phyloP scores from a whole-genome alignment of 2,329 filamentous ascomycete genomes.

The Taxawa tesnikishii region DNA sequence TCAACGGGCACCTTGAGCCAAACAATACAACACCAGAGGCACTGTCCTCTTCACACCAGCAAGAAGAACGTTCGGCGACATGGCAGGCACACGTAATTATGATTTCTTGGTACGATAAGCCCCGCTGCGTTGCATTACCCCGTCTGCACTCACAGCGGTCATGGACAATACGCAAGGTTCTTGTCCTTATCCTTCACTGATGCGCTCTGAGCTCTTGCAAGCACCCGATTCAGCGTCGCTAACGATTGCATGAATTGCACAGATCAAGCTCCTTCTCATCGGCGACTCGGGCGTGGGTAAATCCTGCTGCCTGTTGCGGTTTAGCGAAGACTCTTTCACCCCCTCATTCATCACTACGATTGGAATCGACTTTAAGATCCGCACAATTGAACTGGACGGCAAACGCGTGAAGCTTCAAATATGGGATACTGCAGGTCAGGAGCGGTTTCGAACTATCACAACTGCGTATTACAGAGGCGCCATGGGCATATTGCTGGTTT shows the following conservation, averaged over 20 bases:
- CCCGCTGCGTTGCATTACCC: neutral
- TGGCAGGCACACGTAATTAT: constrained; percentile 98
- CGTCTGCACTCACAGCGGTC: neutral
- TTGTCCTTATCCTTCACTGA: no score
- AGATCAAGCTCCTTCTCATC: constrained; percentile 96
- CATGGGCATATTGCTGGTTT: constrained; percentile 95
- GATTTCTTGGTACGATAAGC: constrained; percentile 73
- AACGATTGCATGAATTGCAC: constrained; percentile 12
- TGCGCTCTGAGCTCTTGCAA: neutral
- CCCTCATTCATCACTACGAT: constrained; percentile 98
- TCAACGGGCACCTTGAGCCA: no score
- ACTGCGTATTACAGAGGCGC: constrained; percentile 97
- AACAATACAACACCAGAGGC: neutral
- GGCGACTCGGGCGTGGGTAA: constrained; percentile 95
- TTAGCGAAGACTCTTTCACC: constrained; percentile 95
- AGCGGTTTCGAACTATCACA: constrained; percentile 96
- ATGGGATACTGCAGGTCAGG: constrained; percentile 97
- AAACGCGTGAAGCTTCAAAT: constrained; percentile 99
- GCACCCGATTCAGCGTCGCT: constrained; percentile 4
- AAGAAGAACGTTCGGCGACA: constrained; percentile 26
- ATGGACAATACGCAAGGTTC: neutral
- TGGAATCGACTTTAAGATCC: constrained; percentile 99
- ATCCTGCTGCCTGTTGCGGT: constrained; percentile 90
- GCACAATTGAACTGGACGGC: constrained; percentile 96
- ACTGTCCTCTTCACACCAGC: neutral